Evolutionary conservation across 352 stramenopile genomes (phyloP).

Genomic region (Phytopythium sindhum): DNA sequence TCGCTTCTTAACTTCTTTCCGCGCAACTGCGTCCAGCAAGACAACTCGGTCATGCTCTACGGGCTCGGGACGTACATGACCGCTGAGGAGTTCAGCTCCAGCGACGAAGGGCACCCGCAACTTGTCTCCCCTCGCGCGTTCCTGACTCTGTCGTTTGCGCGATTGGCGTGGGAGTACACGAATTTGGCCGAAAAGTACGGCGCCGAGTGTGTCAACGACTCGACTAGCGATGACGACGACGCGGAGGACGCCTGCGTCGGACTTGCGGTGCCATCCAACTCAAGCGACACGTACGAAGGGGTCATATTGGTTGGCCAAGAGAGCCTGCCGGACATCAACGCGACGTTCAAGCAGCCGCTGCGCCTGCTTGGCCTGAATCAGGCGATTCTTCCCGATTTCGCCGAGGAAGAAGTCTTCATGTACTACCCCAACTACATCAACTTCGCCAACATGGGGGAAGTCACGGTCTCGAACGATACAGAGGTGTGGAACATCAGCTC

Average conservation of each 20-base stretch:
- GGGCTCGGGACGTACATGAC: constrained; percentile 27
- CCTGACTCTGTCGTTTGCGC: constrained; percentile 30
- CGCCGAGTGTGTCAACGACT: constrained; percentile 11
- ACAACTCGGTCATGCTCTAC: constrained; percentile 33
- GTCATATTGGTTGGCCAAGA: constrained; percentile 23
- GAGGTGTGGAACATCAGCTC: not conserved
- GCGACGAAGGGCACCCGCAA: constrained; percentile 9
- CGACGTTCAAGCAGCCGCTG: constrained; percentile 23
- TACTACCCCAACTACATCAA: constrained; percentile 26
- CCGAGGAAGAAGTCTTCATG: not conserved
- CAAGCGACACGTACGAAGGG: constrained; percentile 14
- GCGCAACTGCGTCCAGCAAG: constrained; percentile 13
- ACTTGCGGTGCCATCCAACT: constrained; percentile 16
- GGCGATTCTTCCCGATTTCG: constrained; percentile 13
- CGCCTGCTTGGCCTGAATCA: constrained; percentile 27
- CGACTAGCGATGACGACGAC: not conserved
- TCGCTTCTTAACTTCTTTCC: constrained; percentile 39
- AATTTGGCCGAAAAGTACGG: constrained; percentile 30
- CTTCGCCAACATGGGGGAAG: constrained; percentile 2
- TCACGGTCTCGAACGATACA: not conserved
- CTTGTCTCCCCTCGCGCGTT: constrained; percentile 21
- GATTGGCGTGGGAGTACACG: constrained; percentile 24
- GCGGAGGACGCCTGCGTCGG: constrained; percentile 13
- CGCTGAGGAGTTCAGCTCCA: constrained; percentile 16
- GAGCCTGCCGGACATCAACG: constrained; percentile 16